These are phyloP conservation scores for Kregervanrija pseudodelftensis DNA, from an alignment of 805 yeast species.

Conservation along the genomic window DNA sequence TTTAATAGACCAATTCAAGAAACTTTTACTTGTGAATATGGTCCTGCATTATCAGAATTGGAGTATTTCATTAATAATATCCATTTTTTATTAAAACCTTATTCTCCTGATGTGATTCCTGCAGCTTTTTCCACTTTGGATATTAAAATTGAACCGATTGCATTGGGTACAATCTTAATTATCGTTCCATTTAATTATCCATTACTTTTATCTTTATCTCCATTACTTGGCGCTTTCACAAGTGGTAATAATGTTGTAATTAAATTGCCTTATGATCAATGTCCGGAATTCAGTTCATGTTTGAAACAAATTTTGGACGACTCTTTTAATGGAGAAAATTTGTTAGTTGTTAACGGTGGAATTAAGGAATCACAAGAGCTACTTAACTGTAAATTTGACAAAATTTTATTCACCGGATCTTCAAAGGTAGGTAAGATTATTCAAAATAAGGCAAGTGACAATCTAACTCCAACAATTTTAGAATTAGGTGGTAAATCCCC, in stretches of 20 bases:
- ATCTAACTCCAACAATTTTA: conserved; percentile 69
- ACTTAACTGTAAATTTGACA: conserved; percentile 63
- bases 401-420: conserved; percentile 83
- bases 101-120: conserved; percentile 32
- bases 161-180: conserved; percentile 63
- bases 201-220: conserved; percentile 49
- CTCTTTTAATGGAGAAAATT: conserved; percentile 48
- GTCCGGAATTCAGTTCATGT: conserved; percentile 53
- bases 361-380: conserved; percentile 51
- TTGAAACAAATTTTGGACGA: conserved; percentile 47
- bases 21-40: conserved; percentile 51
- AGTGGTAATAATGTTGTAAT: conserved; percentile 77
- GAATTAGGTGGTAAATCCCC: conserved; percentile 96
- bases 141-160: conserved; percentile 30
- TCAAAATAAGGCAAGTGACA: conserved; percentile 76
- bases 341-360: conserved; percentile 68
- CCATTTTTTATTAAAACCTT: conserved; percentile 54
- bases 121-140: conserved; percentile 21
- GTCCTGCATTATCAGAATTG: conserved; percentile 46
- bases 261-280: conserved; percentile 63
- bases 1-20: conserved; percentile 62
- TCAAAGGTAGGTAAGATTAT: conserved; percentile 68
- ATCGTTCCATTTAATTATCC: conserved; percentile 84
- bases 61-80: conserved; percentile 52
- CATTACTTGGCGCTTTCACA: conserved; percentile 74